These are phyloP conservation scores for Phallus indusiatus DNA, from an alignment of 768 basidiomycete species.

Conservation along the genomic window DNA sequence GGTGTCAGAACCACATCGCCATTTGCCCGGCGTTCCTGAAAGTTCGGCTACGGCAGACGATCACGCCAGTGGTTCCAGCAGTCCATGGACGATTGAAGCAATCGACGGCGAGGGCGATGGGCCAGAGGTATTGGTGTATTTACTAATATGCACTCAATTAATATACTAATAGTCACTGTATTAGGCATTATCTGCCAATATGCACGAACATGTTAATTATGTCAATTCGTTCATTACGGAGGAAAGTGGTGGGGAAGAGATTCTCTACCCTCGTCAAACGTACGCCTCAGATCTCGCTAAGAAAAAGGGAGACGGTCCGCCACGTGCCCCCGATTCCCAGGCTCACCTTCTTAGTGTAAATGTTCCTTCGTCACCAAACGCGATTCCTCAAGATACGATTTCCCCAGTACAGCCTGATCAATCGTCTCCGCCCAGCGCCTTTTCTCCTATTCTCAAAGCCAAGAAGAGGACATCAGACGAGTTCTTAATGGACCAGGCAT, in stretches of 20 bases:
- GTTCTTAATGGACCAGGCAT: slow-evolving; percentile 63
- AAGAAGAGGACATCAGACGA: slow-evolving; percentile 76
- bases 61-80: slow-evolving; percentile 56
- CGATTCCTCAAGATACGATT: slow-evolving; percentile 16
- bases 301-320: background rate
- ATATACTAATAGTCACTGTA: slow-evolving; percentile 35
- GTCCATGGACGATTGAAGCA: slow-evolving; percentile 85
- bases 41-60: slow-evolving; percentile 22
- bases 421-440: slow-evolving; percentile 60
- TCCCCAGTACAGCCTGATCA: slow-evolving; percentile 23
- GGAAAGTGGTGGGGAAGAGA: slow-evolving; percentile 87
- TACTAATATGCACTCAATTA: background rate
- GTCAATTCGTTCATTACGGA: slow-evolving; percentile 55
- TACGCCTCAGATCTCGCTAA: slow-evolving; percentile 20
- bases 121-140: slow-evolving; percentile 40
- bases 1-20: slow-evolving; percentile 25
- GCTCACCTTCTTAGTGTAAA: slow-evolving; percentile 17
- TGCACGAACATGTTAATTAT: slow-evolving; percentile 6
- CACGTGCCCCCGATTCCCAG: slow-evolving; percentile 17
- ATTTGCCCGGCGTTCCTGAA: slow-evolving; percentile 24
- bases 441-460: slow-evolving; percentile 44
- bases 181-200: slow-evolving; percentile 14
- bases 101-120: slow-evolving; percentile 73
- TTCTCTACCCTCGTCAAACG: slow-evolving; percentile 61
- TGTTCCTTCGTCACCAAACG: slow-evolving; percentile 17